Base-by-base conservation (phyloP, 2,329 filamentous ascomycete species). In the Hypoxylon sp. region DNA sequence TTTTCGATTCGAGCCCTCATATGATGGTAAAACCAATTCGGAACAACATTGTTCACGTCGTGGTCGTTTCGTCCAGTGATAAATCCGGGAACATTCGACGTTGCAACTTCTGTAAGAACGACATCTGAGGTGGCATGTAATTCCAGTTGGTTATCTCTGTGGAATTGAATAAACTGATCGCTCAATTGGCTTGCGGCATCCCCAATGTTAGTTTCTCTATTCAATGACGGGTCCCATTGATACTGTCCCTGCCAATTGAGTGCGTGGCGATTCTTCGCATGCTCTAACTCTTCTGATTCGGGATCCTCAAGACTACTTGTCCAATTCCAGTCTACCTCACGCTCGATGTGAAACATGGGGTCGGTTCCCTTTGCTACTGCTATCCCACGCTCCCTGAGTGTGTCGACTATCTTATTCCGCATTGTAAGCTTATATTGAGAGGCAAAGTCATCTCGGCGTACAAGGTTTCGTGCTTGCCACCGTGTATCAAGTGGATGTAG, bases 361-460 rank as follows among this genome's bases (percentile, higher is more conserved):
- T 65, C 55, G 0, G 19, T 1, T 5, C 31, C 39, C 37, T 72
- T 71, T 2, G 31, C 46, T n/a, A 67, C 62, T 3, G 8, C 15
- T 8, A 74, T 11, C 0, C 61, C 59, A 1, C 27, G 6, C 0
- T 2, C 1, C 19, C 42, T 44, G 13, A 75, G 56, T 8, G 42
- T 50, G 51, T 74, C 68, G 13, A 73, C 37, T 29, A 74, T 61
- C n/a, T 32, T 27, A 48, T 74, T 74, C 29, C 68, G 59, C 3
- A 55, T 17, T 1, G 72, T 66, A 39, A 68, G 35, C 6, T 8
- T 17, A 29, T 48, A 65, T 4, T 8, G 11, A 2, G 32, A 6
- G 2, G 5, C 0, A 0, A 27, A 44, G 1, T 21, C 1, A 0
- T 29, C 3, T 15, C 7, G 0, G 6, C 29, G 8, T 1, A 35